Percentiles rank a stretch among this genome's conserved stretches.
Evolutionary conservation across 1,139 yeast genomes (phyloP).

Genomic region (Ashbya aceris): DNA sequence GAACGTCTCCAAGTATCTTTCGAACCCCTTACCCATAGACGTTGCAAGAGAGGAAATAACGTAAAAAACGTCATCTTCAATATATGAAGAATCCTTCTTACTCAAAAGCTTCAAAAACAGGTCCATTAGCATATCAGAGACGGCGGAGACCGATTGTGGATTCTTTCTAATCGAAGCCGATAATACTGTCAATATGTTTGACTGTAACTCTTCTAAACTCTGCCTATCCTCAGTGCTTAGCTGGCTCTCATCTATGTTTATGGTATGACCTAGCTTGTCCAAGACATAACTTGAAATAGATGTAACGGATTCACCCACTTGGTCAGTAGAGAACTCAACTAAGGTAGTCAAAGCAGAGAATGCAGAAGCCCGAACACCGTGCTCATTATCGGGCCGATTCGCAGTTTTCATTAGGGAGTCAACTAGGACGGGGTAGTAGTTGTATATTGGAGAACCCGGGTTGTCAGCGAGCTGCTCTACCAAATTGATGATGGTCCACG

Average conservation of each 20-base stretch:
- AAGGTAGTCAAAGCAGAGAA: slow-evolving; percentile 84
- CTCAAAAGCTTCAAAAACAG: slow-evolving; percentile 61
- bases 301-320: slow-evolving; percentile 60
- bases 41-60: slow-evolving; percentile 86
- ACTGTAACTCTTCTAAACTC: slow-evolving; percentile 81
- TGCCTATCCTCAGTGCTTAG: slow-evolving; percentile 60
- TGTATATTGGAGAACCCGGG: slow-evolving; percentile 57
- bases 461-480: slow-evolving; percentile 74
- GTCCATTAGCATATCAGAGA: slow-evolving; percentile 78
- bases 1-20: slow-evolving; percentile 69
- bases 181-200: slow-evolving; percentile 74
- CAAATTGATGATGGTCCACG: slow-evolving; percentile 92
- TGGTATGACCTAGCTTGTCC: slow-evolving; percentile 59
- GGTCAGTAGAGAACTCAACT: slow-evolving; percentile 66
- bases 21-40: slow-evolving; percentile 61
- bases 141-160: slow-evolving; percentile 53
- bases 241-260: slow-evolving; percentile 44
- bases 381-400: slow-evolving; percentile 68
- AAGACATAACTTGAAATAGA: slow-evolving; percentile 68
- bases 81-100: slow-evolving; percentile 59
- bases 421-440: slow-evolving; percentile 57
- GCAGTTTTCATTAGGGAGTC: slow-evolving; percentile 65
- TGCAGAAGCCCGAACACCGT: slow-evolving; percentile 87
- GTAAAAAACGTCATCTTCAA: slow-evolving; percentile 90
- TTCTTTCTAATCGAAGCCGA: slow-evolving; percentile 84